Evolutionary conservation across 345 rosid genomes (phyloP).

Genomic region (Salix koriyanagi): DNA sequence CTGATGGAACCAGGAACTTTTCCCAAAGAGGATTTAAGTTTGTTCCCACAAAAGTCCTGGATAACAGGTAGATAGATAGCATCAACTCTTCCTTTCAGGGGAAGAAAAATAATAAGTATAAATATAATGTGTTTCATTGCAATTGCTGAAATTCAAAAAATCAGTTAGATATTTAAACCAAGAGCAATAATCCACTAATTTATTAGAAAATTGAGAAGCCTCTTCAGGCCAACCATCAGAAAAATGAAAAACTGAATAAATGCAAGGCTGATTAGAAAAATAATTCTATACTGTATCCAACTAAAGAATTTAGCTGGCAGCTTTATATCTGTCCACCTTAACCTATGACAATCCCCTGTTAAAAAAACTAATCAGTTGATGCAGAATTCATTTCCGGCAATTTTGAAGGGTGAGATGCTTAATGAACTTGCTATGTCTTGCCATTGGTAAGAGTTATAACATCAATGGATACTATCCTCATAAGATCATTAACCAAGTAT

Average conservation of each 20-base stretch:
- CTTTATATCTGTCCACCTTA: background rate
- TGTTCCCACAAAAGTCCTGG: conserved; percentile 84
- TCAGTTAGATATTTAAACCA: background rate
- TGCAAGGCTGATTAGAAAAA: background rate
- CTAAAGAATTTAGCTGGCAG: background rate
- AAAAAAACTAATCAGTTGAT: background rate
- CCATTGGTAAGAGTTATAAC: background rate
- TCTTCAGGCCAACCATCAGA: background rate
- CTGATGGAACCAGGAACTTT: conserved; percentile 61
- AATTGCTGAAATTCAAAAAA: background rate
- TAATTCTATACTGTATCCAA: background rate
- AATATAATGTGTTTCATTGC: background rate
- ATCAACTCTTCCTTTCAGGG: conserved; percentile 8
- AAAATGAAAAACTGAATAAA: background rate
- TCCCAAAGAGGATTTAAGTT: conserved; percentile 85
- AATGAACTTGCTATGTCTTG: background rate
- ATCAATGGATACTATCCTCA: background rate
- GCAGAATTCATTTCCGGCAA: background rate
- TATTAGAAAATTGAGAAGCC: background rate
- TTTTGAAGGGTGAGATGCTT: background rate
- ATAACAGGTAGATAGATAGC: conserved; percentile 22
- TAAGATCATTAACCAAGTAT: background rate
- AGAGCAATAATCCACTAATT: background rate
- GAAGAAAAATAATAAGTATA: background rate
- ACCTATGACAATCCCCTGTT: background rate